phyloP scores from a whole-genome alignment of 345 rosid genomes.

The thale cress (Arabidopsis thaliana) region TAIR10.1 NC_003074.8:11239501-11240000 shows the following conservation, averaged over 20 bases:
- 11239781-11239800: slow-evolving; percentile 58
- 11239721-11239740: slow-evolving; percentile 75
- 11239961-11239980: slow-evolving; percentile 62
- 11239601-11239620: slow-evolving; percentile 72
- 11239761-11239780: slow-evolving; percentile 70
- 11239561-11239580: slow-evolving; percentile 46
- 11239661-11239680: slow-evolving; percentile 74
- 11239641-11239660: slow-evolving; percentile 72
- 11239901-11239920: neutral
- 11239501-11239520: slow-evolving; percentile 67
- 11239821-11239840: slow-evolving; percentile 83
- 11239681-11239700: slow-evolving; percentile 56
- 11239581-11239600: slow-evolving; percentile 59
- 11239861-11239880: slow-evolving; percentile 64
- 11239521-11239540: slow-evolving; percentile 59
- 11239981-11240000: slow-evolving; percentile 74
- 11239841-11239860: slow-evolving; percentile 71
- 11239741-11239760: slow-evolving; percentile 75
- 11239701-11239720: slow-evolving; percentile 65
- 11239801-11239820: slow-evolving; percentile 71
- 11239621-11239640: slow-evolving; percentile 80
- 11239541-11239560: slow-evolving; percentile 67
- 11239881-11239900: slow-evolving; percentile 22
- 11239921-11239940: slow-evolving; percentile 1
- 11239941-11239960: slow-evolving; percentile 50